A percentile compares a stretch with the other conserved stretches of the same genome.
Evolutionary conservation across 2,329 filamentous ascomycete genomes (phyloP).

Genomic region (Chaetomiaceae sp.): DNA sequence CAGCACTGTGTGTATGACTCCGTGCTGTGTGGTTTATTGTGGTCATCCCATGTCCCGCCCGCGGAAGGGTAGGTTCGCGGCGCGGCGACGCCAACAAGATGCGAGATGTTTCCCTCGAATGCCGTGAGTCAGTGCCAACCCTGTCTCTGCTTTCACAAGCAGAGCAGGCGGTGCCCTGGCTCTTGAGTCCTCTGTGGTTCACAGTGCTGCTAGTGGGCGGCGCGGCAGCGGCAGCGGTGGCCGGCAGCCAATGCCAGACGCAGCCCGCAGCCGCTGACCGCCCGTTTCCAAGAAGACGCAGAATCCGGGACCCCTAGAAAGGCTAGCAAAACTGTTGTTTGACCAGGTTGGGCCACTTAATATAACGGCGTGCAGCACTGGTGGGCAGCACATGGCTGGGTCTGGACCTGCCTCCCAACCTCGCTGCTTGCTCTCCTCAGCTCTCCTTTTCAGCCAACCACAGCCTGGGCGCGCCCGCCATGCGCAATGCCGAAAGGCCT

Average conservation of each 20-base stretch:
- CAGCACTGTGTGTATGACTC: too few relatives aligned
- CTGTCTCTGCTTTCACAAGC: not conserved
- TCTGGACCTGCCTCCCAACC: too few relatives aligned
- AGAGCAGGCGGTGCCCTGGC: not conserved
- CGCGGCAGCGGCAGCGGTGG: not conserved
- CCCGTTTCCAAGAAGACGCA: conserved; percentile 6
- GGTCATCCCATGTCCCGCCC: too few relatives aligned
- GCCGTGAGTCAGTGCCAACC: not conserved
- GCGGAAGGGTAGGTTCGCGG: too few relatives aligned
- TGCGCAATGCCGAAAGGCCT: too few relatives aligned
- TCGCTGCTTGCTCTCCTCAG: too few relatives aligned
- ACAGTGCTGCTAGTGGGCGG: conserved; percentile 1
- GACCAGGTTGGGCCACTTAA: not conserved
- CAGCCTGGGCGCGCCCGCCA: too few relatives aligned
- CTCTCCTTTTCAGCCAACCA: too few relatives aligned
- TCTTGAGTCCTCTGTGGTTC: not conserved
- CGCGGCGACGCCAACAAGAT: conserved; percentile 2
- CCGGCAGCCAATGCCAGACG: conserved; percentile 6
- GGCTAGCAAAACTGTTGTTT: not conserved
- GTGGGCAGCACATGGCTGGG: not conserved
- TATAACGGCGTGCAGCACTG: not conserved
- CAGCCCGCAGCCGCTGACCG: not conserved
- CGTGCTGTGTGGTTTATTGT: too few relatives aligned
- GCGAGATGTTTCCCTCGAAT: not conserved
- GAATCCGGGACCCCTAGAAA: not conserved